phyloP scores from a whole-genome alignment of 163 green algal species.

The Coccomyxa subellipsoidea region DNA sequence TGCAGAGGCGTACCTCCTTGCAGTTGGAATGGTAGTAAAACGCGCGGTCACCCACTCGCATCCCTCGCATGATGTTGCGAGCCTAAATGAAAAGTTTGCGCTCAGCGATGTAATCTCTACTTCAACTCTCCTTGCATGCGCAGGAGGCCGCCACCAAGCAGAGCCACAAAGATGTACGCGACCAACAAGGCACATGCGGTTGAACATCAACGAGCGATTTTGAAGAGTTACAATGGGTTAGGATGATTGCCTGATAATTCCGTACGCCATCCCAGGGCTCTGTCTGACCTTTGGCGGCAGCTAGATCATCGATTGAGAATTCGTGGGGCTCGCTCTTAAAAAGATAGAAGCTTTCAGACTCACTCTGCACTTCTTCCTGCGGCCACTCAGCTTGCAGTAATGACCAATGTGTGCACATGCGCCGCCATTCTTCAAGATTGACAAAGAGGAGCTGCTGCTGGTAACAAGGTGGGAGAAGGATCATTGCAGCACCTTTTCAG shows the following conservation, averaged over 20 bases:
- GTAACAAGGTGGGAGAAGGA: too few relatives aligned
- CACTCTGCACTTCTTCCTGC: neutral
- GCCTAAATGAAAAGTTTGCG: conserved; percentile 33
- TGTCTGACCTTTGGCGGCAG: conserved; percentile 30
- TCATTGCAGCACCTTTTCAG: neutral
- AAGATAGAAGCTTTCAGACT: conserved; percentile 36
- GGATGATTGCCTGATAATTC: neutral
- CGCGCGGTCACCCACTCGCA: conserved; percentile 39
- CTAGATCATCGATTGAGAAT: conserved; percentile 64
- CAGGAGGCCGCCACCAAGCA: too few relatives aligned
- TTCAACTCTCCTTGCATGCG: too few relatives aligned
- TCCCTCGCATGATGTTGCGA: conserved; percentile 56
- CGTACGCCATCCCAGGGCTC: conserved; percentile 54
- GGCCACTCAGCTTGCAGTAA: neutral
- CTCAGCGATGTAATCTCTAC: too few relatives aligned
- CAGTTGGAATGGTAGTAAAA: conserved; percentile 73
- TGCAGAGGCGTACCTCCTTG: conserved; percentile 32
- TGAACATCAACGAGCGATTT: too few relatives aligned
- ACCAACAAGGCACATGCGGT: too few relatives aligned
- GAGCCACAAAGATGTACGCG: too few relatives aligned
- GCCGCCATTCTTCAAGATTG: too few relatives aligned
- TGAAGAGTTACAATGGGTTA: conserved; percentile 21
- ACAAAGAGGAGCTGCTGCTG: too few relatives aligned
- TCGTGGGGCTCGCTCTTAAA: conserved; percentile 71
- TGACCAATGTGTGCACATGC: too few relatives aligned